Evolutionary conservation across 768 basidiomycete species (phyloP).

Genomic region (Amanita rimosa): DNA sequence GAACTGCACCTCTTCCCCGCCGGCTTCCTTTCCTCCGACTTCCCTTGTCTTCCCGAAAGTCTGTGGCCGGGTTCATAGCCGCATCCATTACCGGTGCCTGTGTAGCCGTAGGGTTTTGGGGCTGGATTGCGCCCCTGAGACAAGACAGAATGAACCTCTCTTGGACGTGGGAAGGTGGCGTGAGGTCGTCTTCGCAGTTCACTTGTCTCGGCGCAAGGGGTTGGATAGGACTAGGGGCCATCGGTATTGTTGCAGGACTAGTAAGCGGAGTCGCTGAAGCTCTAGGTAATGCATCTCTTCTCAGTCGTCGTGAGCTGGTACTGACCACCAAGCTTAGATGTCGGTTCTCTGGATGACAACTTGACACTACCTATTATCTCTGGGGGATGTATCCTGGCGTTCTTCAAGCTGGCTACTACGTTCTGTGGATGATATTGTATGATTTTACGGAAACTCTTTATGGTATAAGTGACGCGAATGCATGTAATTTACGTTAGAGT

Average conservation of each 20-base stretch:
- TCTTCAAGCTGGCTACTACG: constrained; percentile 28
- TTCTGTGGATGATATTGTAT: constrained; percentile 13
- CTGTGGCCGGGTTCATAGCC: constrained; percentile 74
- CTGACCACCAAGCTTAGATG: constrained; percentile 33
- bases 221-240: constrained; percentile 37
- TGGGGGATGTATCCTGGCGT: constrained; percentile 45
- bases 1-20: constrained; percentile 41
- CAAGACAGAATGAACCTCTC: constrained; percentile 21
- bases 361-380: constrained; percentile 82
- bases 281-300: constrained; percentile 45
- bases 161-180: constrained; percentile 50
- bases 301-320: constrained; percentile 1
- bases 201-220: too few relatives aligned
- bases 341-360: constrained; percentile 83
- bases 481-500: background rate
- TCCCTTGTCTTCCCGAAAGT: constrained; percentile 74
- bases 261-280: constrained; percentile 86
- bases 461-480: background rate
- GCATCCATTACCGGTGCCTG: constrained; percentile 61
- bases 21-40: constrained; percentile 35
- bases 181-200: too few relatives aligned
- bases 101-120: constrained; percentile 67
- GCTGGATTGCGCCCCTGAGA: constrained; percentile 40
- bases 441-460: background rate
- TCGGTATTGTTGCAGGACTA: constrained; percentile 59